A percentile compares a stretch with the other conserved stretches of the same genome.
phyloP scores from a whole-genome alignment of 1,284 basidiomycete species.

The Cryptococcus sp. region DNA sequence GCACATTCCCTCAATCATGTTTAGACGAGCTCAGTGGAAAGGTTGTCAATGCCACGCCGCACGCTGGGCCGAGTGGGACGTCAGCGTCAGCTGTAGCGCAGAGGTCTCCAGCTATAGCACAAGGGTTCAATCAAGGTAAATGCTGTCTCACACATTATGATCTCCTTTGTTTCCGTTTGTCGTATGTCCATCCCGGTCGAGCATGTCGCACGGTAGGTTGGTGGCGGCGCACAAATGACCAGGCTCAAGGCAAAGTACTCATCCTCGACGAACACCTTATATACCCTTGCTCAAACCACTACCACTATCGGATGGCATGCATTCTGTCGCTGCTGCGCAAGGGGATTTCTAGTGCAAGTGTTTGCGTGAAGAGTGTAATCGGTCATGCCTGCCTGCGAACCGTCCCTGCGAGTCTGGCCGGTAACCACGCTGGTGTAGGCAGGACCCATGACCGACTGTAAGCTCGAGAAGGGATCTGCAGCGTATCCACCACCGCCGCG shows the following conservation, averaged over 20 bases:
- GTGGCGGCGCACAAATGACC: too few relatives aligned
- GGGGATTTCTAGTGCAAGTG: not conserved
- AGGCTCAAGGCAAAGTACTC: too few relatives aligned
- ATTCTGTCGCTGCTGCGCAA: conserved; percentile 16
- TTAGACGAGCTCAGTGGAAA: conserved; percentile 27
- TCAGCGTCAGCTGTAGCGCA: conserved; percentile 15
- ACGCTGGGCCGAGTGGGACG: conserved; percentile 13
- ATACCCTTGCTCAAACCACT: conserved; percentile 1
- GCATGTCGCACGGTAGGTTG: not conserved
- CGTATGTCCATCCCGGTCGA: not conserved
- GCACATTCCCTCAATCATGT: conserved; percentile 71
- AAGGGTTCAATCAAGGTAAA: conserved; percentile 16
- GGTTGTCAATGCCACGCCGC: conserved; percentile 14
- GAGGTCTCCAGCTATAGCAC: conserved; percentile 3
- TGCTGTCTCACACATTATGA: conserved; percentile 5
- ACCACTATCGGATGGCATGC: conserved; percentile 21
- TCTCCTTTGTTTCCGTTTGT: not conserved
- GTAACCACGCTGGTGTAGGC: too few relatives aligned
- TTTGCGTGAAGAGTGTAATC: not conserved
- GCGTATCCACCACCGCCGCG: too few relatives aligned
- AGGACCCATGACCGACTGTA: too few relatives aligned
- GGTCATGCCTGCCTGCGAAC: not conserved
- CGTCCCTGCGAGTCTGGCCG: too few relatives aligned
- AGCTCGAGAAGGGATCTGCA: too few relatives aligned
- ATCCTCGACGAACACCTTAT: too few relatives aligned